Base-by-base conservation (phyloP, 106 monocot species). In the Vanilla planifolia region DNA sequence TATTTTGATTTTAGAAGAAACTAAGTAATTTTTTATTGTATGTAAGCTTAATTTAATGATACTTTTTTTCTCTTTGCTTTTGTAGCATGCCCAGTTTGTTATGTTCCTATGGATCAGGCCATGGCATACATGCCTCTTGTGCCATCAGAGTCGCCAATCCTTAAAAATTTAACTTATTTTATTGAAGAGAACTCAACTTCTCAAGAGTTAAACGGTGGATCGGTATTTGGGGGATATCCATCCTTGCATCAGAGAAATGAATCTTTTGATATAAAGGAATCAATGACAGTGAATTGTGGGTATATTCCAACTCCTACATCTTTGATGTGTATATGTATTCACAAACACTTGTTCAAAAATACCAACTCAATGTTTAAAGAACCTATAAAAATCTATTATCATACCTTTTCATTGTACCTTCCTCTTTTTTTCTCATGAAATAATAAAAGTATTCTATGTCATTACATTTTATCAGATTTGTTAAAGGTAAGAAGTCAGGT, bases 41-140 rank as follows among this genome's bases (percentile, higher is more conserved):
- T n/a, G n/a, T n/a, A n/a, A n/a, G n/a, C n/a, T n/a, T 19, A 36
- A 43, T 8, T 34, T 37, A 48, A 23, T 43, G 15, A 15, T 65
- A n/a, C 15, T 64, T 27, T 16, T 78, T 24, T n/a, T 71, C 43
- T n/a, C 41, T 61, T 70, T 29, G 37, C 61, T 29, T 48, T 55
- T 79, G 52, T 57, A 96, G 95, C 90, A 51, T 96, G 95, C 20
- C 73, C 67, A 48, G 95, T 96, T 20, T 96, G 95, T 61, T 96
- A 90, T 64, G 68, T 79, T 14, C 81, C 90, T 58, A 71, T 79
- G 42, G 83, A 96, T 64, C 81, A 84, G 60, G 90, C 90, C 14
- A 57, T 77, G 59, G 61, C 69, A 19, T 60, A 74, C 33, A 91
- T 91, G 79, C 90, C 95, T 26, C 61, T 36, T 56, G 55, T 48